These are phyloP conservation scores for Yarrowia hollandica DNA, from an alignment of 805 yeast species.

Conservation along the genomic window DNA sequence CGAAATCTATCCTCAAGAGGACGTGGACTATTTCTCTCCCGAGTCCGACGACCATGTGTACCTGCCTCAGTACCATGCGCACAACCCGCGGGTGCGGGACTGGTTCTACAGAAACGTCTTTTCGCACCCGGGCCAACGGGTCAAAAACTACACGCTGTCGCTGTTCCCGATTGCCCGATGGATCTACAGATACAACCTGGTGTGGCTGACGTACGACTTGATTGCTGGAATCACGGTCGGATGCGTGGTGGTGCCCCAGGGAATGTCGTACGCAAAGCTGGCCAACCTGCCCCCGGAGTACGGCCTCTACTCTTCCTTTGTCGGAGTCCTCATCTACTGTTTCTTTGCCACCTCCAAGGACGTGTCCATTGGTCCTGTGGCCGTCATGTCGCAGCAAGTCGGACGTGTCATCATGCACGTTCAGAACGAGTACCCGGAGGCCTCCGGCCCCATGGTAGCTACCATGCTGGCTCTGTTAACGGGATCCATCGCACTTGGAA, in stretches of 20 bases:
- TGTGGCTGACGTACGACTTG: slow-evolving; percentile 79
- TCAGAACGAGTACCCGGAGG: slow-evolving; percentile 49
- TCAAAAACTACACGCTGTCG: slow-evolving; percentile 55
- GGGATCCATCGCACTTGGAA: slow-evolving; percentile 80
- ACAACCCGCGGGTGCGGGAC: slow-evolving; percentile 13
- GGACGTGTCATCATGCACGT: slow-evolving; percentile 74
- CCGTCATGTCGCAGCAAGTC: slow-evolving; percentile 88
- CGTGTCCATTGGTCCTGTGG: slow-evolving; percentile 95
- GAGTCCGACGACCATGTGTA: slow-evolving; percentile 15
- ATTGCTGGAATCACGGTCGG: slow-evolving; percentile 95
- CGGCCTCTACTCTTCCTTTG: slow-evolving; percentile 87
- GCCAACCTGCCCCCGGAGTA: slow-evolving; percentile 81
- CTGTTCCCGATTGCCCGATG: slow-evolving; percentile 80
- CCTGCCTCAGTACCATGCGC: slow-evolving; percentile 22
- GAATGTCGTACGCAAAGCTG: slow-evolving; percentile 90
- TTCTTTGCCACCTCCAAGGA: slow-evolving; percentile 94
- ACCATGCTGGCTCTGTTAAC: slow-evolving; percentile 75
- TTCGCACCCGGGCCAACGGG: slow-evolving; percentile 45
- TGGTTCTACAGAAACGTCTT: slow-evolving; percentile 15
- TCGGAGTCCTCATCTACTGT: slow-evolving; percentile 85
- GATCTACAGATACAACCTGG: slow-evolving; percentile 77
- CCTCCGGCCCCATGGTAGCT: slow-evolving; percentile 69
- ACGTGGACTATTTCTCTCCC: slow-evolving; percentile 12
- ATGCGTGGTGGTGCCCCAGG: slow-evolving; percentile 88
- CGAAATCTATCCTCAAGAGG: slow-evolving; percentile 16